Evolutionary conservation across 2,329 filamentous ascomycete genomes (phyloP), one percentile per base, ranked within the genome.

Genomic region (Aureobasidium lini): DNA sequence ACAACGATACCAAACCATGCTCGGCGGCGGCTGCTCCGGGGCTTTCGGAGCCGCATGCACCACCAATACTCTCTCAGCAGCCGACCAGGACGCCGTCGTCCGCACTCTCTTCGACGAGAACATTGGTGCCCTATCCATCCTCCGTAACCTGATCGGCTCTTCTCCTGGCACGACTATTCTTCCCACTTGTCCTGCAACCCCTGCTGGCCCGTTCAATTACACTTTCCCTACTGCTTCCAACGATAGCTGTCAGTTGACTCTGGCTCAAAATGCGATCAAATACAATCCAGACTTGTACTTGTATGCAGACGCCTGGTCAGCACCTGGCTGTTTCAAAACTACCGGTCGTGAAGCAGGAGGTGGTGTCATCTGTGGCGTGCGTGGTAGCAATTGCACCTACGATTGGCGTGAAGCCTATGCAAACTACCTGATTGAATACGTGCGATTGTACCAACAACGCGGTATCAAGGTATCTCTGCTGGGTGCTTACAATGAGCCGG

Each of bases 351-450:
- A 66, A 18, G 59, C 40, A 37, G 62, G 57, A n/a, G 63, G 61
- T 46, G 64, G 64, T 10, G 42, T 57, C 40, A 60, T 66, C 34
- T 66, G 64, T 32, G 64, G 64, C 31, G 64, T 66, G 4, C 60
- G 64, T 29, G 42, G 63, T 31, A 47, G 42, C 40, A 66, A 66
- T 57, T 64, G 64, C 46, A 64, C 62, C 5, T 57, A 61, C 13
- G 64, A 66, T 46, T 81, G 78, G 77, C 66, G 72, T 57, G 73
- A 79, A 64, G 75, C 77, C 2, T 81, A 77, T 57, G 79, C 78
- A 40, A 69, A 80, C 64, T 77, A 77, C 63, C 67, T 81, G 9
- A 72, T 78, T 3, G 72, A 77, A 61, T 80, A 79, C 66, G 71
- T 80, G 54, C 71, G 76, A 62, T 76, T 73, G 62, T 82, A 82